Evolutionary conservation across 495 filamentous ascomycete genomes (phyloP).

Genomic region (Xylaria flabelliformis): DNA sequence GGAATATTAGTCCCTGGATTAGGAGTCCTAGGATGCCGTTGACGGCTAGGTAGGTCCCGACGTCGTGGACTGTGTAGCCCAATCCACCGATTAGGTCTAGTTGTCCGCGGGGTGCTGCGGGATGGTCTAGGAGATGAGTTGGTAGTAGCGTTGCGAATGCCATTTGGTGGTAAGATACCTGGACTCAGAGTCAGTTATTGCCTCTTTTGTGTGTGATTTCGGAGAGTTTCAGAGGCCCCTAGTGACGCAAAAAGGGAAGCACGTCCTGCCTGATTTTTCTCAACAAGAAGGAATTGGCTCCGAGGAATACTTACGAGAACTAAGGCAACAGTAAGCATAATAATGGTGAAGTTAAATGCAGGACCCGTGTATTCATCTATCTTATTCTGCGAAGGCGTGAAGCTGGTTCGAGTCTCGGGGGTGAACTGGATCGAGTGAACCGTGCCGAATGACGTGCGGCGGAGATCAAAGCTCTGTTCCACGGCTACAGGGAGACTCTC

Average conservation of each 20-base stretch:
- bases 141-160: constrained; percentile 41
- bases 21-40: constrained; percentile 73
- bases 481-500: constrained; percentile 36
- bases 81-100: constrained; percentile 60
- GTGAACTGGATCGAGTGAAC: constrained; percentile 35
- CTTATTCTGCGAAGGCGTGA: neutral
- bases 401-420: neutral
- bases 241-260: too few species aligned
- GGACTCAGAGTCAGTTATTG: too few species aligned
- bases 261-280: too few species aligned
- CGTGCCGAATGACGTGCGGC: constrained; percentile 42
- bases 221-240: too few species aligned
- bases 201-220: too few species aligned
- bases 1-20: constrained; percentile 73
- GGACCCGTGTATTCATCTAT: constrained; percentile 30
- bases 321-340: constrained; percentile 38
- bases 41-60: constrained; percentile 71
- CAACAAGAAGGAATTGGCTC: too few species aligned
- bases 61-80: constrained; percentile 67
- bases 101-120: constrained; percentile 28
- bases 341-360: constrained; percentile 40
- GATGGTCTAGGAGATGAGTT: constrained; percentile 38
- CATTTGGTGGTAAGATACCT: constrained; percentile 43
- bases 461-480: constrained; percentile 39
- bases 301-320: constrained; percentile 22